Base-by-base conservation (phyloP, 352 stramenopile genomes). In the Globisporangium abappressorium region DNA sequence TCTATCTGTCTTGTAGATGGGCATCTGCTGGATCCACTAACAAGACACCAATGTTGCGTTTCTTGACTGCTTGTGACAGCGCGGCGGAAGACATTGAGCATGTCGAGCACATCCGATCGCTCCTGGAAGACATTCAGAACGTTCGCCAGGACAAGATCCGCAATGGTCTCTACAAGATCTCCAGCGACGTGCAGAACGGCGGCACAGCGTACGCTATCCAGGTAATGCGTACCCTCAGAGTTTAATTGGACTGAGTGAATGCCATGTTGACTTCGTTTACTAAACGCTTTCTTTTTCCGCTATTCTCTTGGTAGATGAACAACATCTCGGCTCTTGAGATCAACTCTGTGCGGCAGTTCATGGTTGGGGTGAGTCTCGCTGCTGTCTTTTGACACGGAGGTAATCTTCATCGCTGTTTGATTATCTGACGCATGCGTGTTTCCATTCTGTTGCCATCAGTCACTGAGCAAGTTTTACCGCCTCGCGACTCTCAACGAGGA, bases 81-180 rank as follows among this genome's bases (percentile, higher is more conserved):
- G 90, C 84, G 47, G 73, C 82, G 0, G 89, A 95, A 57, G 89
- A 97, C 66, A 80, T 97, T 57, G 84, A 95, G 55, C 84, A 94
- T 55, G 74, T 92, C 24, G 87, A 95, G 66, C 78, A 94, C 57
- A 72, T 96, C 26, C 87, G 88, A 1, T 93, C 83, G 18, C 68
- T 95, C 24, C 68, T 96, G 6, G 89, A 96, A 75, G 90, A 97
- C 70, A 81, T 97, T 30, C 86, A 95, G 60, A 94, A 96, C 60
- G 75, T 95, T n/a, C 84, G 90, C 0, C 87, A 96, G 65, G 85
- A 95, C 67, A 96, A 96, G 68, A 95, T 97, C 70, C 87, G 90
- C 65, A 90, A 91, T 46, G 89, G 89, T 93, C 71, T 97, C 26
- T 85, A 85, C 67, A 81, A 85, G 47, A 95, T 97, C 47, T 82